These are phyloP conservation scores for Petrea volubilis DNA, from an alignment of 257 asterid genomes.

Conservation along the genomic window DNA sequence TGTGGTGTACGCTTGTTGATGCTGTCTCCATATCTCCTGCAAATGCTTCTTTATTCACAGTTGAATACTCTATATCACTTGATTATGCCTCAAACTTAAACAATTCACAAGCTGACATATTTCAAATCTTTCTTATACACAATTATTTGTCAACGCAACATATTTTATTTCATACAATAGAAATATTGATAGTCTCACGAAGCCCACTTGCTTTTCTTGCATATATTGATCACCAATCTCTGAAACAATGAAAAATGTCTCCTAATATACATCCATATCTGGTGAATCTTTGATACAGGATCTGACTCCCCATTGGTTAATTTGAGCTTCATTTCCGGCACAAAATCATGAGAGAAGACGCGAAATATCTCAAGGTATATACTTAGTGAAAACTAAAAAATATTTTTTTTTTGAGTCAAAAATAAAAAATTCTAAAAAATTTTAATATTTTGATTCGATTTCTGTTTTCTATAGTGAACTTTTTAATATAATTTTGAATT, in stretches of 20 bases:
- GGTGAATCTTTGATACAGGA: slow-evolving; percentile 21
- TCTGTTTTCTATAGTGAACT: not conserved
- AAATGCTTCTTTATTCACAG: slow-evolving; percentile 41
- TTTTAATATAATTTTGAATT: too few relatives aligned
- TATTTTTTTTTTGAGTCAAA: too few relatives aligned
- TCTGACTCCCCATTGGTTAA: not conserved
- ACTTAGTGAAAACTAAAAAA: too few relatives aligned
- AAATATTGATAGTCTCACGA: not conserved
- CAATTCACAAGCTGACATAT: slow-evolving; percentile 27
- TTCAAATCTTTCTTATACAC: not conserved
- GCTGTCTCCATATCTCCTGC: slow-evolving; percentile 72
- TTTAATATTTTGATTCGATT: not conserved
- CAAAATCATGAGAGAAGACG: slow-evolving; percentile 46
- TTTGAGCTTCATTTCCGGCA: slow-evolving; percentile 18
- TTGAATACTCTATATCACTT: slow-evolving; percentile 29
- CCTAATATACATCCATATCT: slow-evolving; percentile 10
- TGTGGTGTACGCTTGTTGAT: slow-evolving; percentile 21
- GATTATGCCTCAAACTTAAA: slow-evolving; percentile 33
- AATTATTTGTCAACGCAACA: slow-evolving; percentile 18
- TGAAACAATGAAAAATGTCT: not conserved
- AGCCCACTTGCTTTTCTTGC: slow-evolving; percentile 24
- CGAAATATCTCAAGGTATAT: slow-evolving; percentile 43
- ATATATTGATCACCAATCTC: slow-evolving; percentile 18
- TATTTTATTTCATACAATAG: not conserved
- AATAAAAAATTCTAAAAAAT: too few relatives aligned